Conservation (phyloP, 371 early-diverging fungal species). For the Mortierella sp. region DNA sequence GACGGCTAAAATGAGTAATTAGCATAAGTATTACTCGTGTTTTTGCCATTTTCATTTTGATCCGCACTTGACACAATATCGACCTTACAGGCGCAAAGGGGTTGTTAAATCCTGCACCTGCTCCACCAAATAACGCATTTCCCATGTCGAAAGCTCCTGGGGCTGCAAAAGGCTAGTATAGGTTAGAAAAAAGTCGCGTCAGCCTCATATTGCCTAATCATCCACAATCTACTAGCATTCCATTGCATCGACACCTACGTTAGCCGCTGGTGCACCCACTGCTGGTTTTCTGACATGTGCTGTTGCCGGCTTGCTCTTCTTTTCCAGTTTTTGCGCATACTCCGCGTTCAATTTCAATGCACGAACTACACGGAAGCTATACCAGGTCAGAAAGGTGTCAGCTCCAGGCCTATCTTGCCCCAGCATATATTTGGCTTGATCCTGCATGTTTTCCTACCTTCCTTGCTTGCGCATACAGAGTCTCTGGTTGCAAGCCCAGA, state of each 20-base stretch:
- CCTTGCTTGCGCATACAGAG: conserved; percentile 76
- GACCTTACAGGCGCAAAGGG: conserved; percentile 44
- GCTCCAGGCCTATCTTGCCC: background rate
- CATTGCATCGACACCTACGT: conserved; percentile 13
- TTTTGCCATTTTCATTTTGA: too few relatives aligned
- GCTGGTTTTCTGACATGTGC: too few relatives aligned
- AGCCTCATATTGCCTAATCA: too few relatives aligned
- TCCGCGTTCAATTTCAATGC: conserved; percentile 73
- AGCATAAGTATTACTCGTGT: too few relatives aligned
- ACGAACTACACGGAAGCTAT: conserved; percentile 72
- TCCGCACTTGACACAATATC: too few relatives aligned
- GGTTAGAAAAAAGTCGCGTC: background rate
- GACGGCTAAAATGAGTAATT: conserved; percentile 11
- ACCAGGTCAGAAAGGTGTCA: conserved; percentile 1
- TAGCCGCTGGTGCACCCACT: conserved; percentile 32
- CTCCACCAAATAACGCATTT: conserved; percentile 46
- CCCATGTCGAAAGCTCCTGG: conserved; percentile 49
- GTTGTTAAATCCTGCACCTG: conserved; percentile 35
- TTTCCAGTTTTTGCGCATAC: conserved; percentile 68
- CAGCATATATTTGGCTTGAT: background rate
- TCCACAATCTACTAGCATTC: too few relatives aligned
- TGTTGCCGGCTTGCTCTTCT: conserved; percentile 53
- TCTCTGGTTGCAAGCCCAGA: conserved; percentile 82
- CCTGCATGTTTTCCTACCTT: conserved; percentile 56
- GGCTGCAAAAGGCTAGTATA: conserved; percentile 46